Conservation (phyloP, 2,329 filamentous ascomycete genomes). For the Aspergillus thermomutatus region DNA sequence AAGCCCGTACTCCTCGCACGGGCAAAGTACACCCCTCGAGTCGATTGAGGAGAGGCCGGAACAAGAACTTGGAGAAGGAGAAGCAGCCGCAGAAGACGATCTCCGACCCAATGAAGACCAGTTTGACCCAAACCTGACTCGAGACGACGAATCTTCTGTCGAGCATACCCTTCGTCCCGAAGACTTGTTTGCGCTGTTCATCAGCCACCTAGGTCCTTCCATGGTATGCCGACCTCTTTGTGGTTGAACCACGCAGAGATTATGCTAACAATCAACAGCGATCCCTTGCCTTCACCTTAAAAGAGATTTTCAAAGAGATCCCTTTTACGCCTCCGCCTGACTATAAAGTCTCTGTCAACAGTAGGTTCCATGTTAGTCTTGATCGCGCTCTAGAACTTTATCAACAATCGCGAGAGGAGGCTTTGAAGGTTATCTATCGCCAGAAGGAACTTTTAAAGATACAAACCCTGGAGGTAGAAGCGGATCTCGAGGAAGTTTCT, state of each 20-base stretch:
- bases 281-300: constrained; percentile 86
- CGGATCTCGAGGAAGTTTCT: constrained; percentile 94
- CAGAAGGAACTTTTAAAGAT: constrained; percentile 69
- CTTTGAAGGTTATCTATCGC: constrained; percentile 75
- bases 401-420: constrained; percentile 68
- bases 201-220: constrained; percentile 80
- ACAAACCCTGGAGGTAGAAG: constrained; percentile 71
- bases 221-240: constrained; percentile 53
- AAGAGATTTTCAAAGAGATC: constrained; percentile 81
- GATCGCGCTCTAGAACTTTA: constrained; percentile 78
- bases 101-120: not conserved
- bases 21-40: constrained; percentile 50
- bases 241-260: not conserved
- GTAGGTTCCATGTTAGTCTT: constrained; percentile 76
- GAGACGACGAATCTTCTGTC: constrained; percentile 9
- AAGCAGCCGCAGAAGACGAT: constrained; percentile 47
- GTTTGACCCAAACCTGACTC: constrained; percentile 3
- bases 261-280: constrained; percentile 49
- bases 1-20: constrained; percentile 35
- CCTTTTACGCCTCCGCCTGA: constrained; percentile 70
- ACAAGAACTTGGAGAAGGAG: constrained; percentile 57
- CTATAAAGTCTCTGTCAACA: constrained; percentile 70
- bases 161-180: constrained; percentile 50
- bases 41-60: constrained; percentile 63
- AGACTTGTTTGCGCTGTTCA: constrained; percentile 90